Evolutionary conservation across 1,284 basidiomycete genomes (phyloP).

Genomic region (Cronartium ribicola): DNA sequence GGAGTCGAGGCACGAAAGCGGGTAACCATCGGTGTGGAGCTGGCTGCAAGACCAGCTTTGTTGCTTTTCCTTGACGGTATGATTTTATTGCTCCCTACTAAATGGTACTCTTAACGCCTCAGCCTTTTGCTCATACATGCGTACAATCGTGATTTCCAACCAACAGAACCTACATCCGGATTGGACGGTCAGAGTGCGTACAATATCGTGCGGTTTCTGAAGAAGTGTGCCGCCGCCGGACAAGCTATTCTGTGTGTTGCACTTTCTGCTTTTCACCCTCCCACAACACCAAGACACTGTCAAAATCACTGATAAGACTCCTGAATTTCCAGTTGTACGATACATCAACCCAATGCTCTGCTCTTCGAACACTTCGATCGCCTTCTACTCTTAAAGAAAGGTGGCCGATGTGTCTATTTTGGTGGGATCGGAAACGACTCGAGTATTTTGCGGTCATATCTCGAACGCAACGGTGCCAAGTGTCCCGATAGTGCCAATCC

Average conservation of each 20-base stretch:
- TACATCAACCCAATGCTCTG: slow-evolving; percentile 52
- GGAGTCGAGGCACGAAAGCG: slow-evolving; percentile 59
- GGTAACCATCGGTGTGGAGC: slow-evolving; percentile 61
- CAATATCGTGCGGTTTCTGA: slow-evolving; percentile 73
- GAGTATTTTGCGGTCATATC: slow-evolving; percentile 57
- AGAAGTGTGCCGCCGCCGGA: slow-evolving; percentile 72
- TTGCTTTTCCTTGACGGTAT: slow-evolving; percentile 51
- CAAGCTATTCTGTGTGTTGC: slow-evolving; percentile 60
- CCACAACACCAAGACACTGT: slow-evolving; percentile 54
- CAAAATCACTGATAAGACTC: slow-evolving; percentile 52
- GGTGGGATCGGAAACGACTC: slow-evolving; percentile 59
- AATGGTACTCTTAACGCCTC: slow-evolving; percentile 10
- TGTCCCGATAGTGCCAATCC: slow-evolving; percentile 58
- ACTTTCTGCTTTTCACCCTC: slow-evolving; percentile 49
- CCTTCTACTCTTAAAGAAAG: slow-evolving; percentile 55
- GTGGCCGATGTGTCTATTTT: slow-evolving; percentile 59
- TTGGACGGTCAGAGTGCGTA: slow-evolving; percentile 83
- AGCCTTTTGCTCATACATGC: slow-evolving; percentile 43
- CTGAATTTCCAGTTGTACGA: slow-evolving; percentile 53
- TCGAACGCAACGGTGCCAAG: slow-evolving; percentile 56
- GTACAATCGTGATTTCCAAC: slow-evolving; percentile 36
- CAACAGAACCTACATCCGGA: slow-evolving; percentile 61
- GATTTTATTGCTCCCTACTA: slow-evolving; percentile 39
- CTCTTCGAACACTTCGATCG: slow-evolving; percentile 62
- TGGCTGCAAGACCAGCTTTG: slow-evolving; percentile 56